Conservation (phyloP, 2,329 filamentous ascomycete genomes). For the Trichoderma endophyticum region DNA sequence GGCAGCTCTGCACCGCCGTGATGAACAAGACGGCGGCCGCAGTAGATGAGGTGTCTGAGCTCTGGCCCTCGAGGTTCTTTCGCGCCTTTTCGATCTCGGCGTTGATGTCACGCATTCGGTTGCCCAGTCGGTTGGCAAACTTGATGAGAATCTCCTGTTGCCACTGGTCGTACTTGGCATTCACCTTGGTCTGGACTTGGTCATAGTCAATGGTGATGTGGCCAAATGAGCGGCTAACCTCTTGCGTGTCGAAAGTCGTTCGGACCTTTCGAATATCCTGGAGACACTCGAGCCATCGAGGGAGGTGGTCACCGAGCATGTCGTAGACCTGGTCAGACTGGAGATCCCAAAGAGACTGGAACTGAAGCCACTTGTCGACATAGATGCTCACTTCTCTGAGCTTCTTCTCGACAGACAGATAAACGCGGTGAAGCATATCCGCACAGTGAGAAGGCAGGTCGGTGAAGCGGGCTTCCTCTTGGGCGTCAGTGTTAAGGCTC, state of each 20-base stretch:
- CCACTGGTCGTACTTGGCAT: constrained; percentile 99
- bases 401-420: constrained; percentile 79
- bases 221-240: constrained; percentile 87
- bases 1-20: constrained; percentile 94
- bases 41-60: constrained; percentile 89
- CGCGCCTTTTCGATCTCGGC: constrained; percentile 88
- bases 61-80: constrained; percentile 85
- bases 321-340: constrained; percentile 95
- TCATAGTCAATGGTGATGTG: constrained; percentile 96
- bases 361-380: constrained; percentile 97
- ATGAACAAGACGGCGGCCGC: constrained; percentile 98
- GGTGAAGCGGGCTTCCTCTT: constrained; percentile 70
- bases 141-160: constrained; percentile 95
- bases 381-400: constrained; percentile 76
- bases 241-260: constrained; percentile 94
- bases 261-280: constrained; percentile 95
- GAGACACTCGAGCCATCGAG: constrained; percentile 90
- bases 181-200: constrained; percentile 97
- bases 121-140: constrained; percentile 84
- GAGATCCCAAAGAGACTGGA: constrained; percentile 97
- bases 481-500: constrained; percentile 65
- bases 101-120: constrained; percentile 87
- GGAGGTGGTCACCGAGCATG: constrained; percentile 82
- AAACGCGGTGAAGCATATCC: constrained; percentile 73
- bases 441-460: constrained; percentile 83